Conservation (phyloP, 2,329 filamentous ascomycete species). For the Fusarium secorum region DNA sequence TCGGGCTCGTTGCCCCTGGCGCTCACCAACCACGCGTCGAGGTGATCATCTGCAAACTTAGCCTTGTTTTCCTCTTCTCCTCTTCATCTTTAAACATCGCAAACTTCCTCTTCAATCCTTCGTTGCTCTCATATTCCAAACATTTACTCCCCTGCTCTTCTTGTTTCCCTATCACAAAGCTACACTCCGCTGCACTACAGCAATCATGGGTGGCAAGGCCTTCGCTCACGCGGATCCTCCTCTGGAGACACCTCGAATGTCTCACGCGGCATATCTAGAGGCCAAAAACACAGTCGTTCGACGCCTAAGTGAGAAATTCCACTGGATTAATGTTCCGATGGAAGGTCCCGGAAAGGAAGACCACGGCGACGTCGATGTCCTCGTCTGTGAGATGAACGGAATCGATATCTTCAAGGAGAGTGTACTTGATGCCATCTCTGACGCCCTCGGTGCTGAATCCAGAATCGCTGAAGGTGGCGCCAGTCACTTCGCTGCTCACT, state of each 20-base stretch:
- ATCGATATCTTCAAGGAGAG: conserved; percentile 7
- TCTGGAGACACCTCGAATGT: conserved; percentile 73
- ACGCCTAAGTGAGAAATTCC: conserved; percentile 57
- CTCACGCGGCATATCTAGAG: conserved; percentile 60
- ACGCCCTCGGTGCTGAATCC: conserved; percentile 55
- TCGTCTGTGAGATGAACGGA: conserved; percentile 56
- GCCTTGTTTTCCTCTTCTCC: background rate
- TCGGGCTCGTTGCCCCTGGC: background rate
- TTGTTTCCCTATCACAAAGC: background rate
- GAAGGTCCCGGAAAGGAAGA: conserved; percentile 74
- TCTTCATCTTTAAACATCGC: background rate
- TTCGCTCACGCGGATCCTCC: conserved; percentile 59
- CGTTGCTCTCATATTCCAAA: background rate
- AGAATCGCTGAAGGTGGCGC: conserved; percentile 41
- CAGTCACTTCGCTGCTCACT: conserved; percentile 47
- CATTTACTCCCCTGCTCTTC: background rate
- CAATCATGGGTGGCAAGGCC: conserved; percentile 70
- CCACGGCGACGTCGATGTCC: conserved; percentile 77
- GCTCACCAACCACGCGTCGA: background rate
- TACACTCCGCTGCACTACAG: background rate
- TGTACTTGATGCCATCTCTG: conserved; percentile 42
- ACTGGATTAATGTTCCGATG: conserved; percentile 65
- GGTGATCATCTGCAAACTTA: background rate
- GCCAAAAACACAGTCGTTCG: conserved; percentile 57
- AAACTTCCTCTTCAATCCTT: background rate